Evolutionary conservation across 148 eudicot genomes (phyloP).

Genomic region (Cornus controversa): DNA sequence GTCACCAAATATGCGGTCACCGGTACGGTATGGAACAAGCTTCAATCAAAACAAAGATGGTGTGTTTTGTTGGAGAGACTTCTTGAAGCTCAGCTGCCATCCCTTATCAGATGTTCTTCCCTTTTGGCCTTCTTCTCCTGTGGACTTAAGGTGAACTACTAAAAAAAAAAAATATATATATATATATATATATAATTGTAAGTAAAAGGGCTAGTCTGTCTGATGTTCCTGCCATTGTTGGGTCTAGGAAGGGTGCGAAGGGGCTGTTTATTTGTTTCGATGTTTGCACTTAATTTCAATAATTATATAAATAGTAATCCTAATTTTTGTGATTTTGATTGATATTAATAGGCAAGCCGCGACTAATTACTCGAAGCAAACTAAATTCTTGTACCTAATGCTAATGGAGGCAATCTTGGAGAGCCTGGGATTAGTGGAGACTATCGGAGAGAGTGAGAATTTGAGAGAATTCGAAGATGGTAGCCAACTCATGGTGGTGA

Average conservation of each 20-base stretch:
- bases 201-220: no score
- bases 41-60: constrained; percentile 75
- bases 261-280: no score
- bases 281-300: no score
- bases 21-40: constrained; percentile 87
- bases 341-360: constrained; percentile 47
- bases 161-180: no score
- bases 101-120: constrained; percentile 49
- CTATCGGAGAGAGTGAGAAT: constrained; percentile 6
- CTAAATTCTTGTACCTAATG: constrained; percentile 47
- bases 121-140: constrained; percentile 80
- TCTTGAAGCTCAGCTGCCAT: constrained; percentile 68
- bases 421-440: constrained; percentile 47
- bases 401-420: constrained; percentile 74
- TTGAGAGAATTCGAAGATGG: constrained; percentile 66
- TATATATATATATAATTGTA: no score
- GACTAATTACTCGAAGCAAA: constrained; percentile 50
- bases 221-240: no score
- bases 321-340: neutral
- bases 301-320: neutral
- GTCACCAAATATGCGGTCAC: constrained; percentile 53
- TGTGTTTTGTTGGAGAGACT: constrained; percentile 83
- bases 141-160: constrained; percentile 52
- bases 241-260: no score
- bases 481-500: constrained; percentile 74